Conservation (phyloP, 768 basidiomycete genomes). For the Naganishia randhawae region DNA sequence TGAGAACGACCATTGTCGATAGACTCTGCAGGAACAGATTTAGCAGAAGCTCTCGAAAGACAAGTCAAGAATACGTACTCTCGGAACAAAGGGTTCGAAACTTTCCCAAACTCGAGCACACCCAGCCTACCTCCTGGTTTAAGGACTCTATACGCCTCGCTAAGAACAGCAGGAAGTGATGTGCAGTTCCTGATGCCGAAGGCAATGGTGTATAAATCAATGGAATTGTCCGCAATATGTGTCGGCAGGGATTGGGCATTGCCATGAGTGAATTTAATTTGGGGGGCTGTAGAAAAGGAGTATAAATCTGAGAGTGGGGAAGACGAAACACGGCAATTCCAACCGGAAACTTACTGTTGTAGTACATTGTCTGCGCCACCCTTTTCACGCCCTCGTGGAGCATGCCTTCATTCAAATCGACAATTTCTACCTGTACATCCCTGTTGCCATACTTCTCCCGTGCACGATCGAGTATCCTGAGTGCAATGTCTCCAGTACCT, state of each 20-base stretch:
- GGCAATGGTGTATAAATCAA: constrained; percentile 96
- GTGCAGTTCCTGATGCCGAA: constrained; percentile 98
- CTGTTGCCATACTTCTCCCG: constrained; percentile 83
- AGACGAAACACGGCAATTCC: not conserved
- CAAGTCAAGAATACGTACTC: constrained; percentile 59
- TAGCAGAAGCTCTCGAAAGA: not conserved
- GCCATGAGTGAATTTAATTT: constrained; percentile 84
- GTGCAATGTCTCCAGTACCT: constrained; percentile 92
- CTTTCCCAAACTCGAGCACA: constrained; percentile 92
- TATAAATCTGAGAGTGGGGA: not conserved
- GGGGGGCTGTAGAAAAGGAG: constrained; percentile 64
- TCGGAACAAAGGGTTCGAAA: constrained; percentile 78
- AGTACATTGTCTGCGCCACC: constrained; percentile 97
- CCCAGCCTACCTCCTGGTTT: constrained; percentile 95
- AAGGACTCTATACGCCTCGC: constrained; percentile 85
- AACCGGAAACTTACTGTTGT: constrained; percentile 68
- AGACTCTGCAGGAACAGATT: constrained; percentile 58
- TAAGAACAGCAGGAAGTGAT: constrained; percentile 77
- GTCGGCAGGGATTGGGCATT: constrained; percentile 78
- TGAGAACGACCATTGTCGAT: constrained; percentile 93
- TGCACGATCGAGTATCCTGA: constrained; percentile 85
- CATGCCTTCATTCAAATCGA: constrained; percentile 96
- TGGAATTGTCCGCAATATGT: constrained; percentile 72
- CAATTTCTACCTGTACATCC: constrained; percentile 80
- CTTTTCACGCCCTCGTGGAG: constrained; percentile 81